A percentile compares a stretch with the other conserved stretches of the same genome.
phyloP scores from a whole-genome alignment of 140 eudicot species.

The Ambrosia hybrid region DNA sequence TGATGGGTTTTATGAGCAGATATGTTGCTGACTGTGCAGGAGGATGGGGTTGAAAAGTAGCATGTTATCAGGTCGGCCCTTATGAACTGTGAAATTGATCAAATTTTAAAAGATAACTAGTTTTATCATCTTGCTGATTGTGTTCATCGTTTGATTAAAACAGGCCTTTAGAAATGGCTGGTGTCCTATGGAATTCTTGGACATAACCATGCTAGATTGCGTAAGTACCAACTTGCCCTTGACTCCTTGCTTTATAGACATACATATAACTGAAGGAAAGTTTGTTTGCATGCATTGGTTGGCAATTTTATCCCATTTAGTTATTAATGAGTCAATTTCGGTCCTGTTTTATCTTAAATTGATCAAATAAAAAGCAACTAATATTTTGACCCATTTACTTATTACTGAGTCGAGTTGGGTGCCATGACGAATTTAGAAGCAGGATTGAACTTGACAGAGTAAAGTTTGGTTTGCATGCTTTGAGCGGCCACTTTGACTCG shows the following conservation, averaged over 20 bases:
- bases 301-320: not conserved
- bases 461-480: too few relatives aligned
- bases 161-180: conserved; percentile 33
- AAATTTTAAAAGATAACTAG: not conserved
- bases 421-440: too few relatives aligned
- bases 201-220: conserved; percentile 23
- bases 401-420: too few relatives aligned
- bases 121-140: conserved; percentile 3
- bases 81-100: conserved; percentile 2
- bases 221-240: conserved; percentile 28
- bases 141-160: not conserved
- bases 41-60: conserved; percentile 20
- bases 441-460: too few relatives aligned
- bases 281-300: not conserved
- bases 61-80: conserved; percentile 33
- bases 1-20: conserved; percentile 25
- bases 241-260: not conserved
- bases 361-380: too few relatives aligned
- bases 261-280: not conserved
- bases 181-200: conserved; percentile 29
- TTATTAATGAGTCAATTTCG: not conserved
- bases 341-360: not conserved
- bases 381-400: too few relatives aligned
- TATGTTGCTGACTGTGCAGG: conserved; percentile 26
- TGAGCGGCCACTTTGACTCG: too few relatives aligned